Evolutionary conservation across 805 yeast species (phyloP).

Genomic region (Candida alai): DNA sequence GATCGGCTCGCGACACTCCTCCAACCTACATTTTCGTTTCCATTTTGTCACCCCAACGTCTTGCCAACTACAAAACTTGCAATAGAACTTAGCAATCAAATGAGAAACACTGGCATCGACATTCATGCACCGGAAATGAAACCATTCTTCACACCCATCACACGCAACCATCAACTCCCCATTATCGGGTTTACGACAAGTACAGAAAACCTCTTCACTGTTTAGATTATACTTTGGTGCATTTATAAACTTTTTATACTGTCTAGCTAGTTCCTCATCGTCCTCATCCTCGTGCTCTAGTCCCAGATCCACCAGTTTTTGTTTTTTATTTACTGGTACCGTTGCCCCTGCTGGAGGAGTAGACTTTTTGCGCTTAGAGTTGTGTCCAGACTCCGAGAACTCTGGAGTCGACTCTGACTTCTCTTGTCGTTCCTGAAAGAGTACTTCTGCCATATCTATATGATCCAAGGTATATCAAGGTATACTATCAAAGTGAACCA

Average conservation of each 20-base stretch:
- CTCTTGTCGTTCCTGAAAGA: too few relatives aligned
- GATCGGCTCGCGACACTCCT: slow-evolving; percentile 55
- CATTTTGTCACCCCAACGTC: slow-evolving; percentile 55
- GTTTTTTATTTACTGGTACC: too few relatives aligned
- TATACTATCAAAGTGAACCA: too few relatives aligned
- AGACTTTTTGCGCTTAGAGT: slow-evolving; percentile 4
- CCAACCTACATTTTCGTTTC: slow-evolving; percentile 72
- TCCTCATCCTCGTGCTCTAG: slow-evolving; percentile 19
- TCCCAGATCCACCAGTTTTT: too few relatives aligned
- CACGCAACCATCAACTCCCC: slow-evolving; percentile 85
- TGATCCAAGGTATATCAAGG: too few relatives aligned
- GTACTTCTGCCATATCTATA: too few relatives aligned
- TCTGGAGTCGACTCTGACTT: too few relatives aligned
- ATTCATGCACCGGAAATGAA: slow-evolving; percentile 75
- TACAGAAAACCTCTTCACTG: slow-evolving; percentile 68
- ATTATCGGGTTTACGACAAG: slow-evolving; percentile 79
- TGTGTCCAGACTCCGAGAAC: too few relatives aligned
- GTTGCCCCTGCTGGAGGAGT: slow-evolving; percentile 1
- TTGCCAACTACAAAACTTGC: slow-evolving; percentile 66
- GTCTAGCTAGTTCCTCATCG: slow-evolving; percentile 31
- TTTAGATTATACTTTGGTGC: slow-evolving; percentile 42
- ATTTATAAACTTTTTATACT: slow-evolving; percentile 31
- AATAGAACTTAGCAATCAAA: slow-evolving; percentile 61
- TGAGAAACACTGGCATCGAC: slow-evolving; percentile 47
- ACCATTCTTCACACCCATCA: slow-evolving; percentile 96